Evolutionary conservation across 139 green algal species (phyloP).

Genomic region (Tetraselmis striata): DNA sequence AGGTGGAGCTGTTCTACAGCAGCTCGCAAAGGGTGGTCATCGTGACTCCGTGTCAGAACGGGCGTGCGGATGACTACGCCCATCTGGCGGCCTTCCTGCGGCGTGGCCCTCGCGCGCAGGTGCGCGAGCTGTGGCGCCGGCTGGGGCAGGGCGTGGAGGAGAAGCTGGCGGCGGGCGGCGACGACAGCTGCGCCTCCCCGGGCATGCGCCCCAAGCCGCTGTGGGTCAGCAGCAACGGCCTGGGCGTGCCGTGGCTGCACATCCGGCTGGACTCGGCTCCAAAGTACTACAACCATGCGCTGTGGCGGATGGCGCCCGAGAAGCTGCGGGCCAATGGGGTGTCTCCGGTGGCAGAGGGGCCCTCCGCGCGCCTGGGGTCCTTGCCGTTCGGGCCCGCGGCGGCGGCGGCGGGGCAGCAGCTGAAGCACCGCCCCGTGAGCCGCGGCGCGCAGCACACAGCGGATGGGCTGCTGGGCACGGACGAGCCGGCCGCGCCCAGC

Average conservation of each 20-base stretch:
- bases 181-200: background rate
- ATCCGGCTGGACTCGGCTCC: constrained; percentile 9
- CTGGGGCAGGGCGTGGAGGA: background rate
- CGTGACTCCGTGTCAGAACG: background rate
- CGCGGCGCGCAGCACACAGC: background rate
- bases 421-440: background rate
- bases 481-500: too few species aligned
- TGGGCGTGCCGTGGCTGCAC: constrained; percentile 15
- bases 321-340: background rate
- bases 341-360: background rate
- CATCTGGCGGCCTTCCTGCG: background rate
- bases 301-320: background rate
- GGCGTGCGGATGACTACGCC: background rate
- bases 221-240: constrained; percentile 12
- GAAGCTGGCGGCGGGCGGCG: background rate
- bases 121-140: background rate
- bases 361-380: too few species aligned
- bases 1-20: background rate
- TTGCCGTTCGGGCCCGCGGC: background rate
- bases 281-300: constrained; percentile 12
- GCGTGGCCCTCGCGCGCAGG: background rate
- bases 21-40: background rate
- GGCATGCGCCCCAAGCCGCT: background rate
- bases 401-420: background rate
- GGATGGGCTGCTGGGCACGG: background rate